Conservation (phyloP, 169 alveolate species). For the Neospora caninum region DNA sequence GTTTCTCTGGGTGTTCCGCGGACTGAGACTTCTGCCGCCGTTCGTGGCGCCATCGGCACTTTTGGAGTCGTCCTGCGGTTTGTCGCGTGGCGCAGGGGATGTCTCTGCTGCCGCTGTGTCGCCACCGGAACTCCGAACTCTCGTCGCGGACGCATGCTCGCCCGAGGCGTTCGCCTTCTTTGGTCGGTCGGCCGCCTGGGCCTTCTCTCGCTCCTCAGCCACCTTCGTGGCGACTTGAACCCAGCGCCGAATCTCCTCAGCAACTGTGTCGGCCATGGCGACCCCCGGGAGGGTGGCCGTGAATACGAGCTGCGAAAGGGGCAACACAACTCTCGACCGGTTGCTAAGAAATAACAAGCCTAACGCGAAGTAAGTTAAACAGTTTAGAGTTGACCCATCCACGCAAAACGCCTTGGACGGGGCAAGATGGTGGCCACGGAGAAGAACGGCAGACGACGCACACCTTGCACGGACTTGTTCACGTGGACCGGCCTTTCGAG, state of each 20-base stretch:
- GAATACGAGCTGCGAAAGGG: constrained; percentile 34
- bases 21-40: background rate
- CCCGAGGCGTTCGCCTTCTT: background rate
- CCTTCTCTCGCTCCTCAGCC: background rate
- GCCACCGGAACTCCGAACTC: background rate
- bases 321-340: background rate
- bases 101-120: background rate
- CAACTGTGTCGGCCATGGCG: constrained; percentile 43
- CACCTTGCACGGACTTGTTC: too few species aligned
- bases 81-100: background rate
- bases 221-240: background rate
- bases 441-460: too few species aligned
- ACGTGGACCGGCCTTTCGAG: too few species aligned
- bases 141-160: background rate
- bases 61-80: background rate
- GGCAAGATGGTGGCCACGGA: too few species aligned
- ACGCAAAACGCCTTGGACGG: too few species aligned
- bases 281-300: constrained; percentile 51
- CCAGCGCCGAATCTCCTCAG: constrained; percentile 35
- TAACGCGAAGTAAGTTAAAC: too few species aligned
- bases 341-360: too few species aligned
- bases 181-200: background rate
- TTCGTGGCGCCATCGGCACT: background rate
- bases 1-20: background rate
- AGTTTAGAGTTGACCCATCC: too few species aligned